A percentile compares a stretch with the other conserved stretches of the same genome.
phyloP scores from a whole-genome alignment of 1,284 basidiomycete genomes.

The Cutaneotrichosporon curvatum region DNA sequence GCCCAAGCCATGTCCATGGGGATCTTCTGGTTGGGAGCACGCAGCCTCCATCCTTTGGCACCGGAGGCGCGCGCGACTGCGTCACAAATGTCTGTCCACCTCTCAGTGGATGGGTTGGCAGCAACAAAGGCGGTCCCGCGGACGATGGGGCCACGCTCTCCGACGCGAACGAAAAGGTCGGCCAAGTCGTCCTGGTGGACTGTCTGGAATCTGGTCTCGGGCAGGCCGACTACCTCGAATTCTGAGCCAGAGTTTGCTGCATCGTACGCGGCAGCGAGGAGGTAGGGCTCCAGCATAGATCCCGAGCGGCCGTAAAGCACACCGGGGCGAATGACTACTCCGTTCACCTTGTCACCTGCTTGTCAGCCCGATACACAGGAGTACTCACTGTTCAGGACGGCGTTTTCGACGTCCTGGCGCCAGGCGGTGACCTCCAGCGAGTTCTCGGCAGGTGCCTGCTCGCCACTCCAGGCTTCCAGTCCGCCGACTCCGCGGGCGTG shows the following conservation, averaged over 20 bases:
- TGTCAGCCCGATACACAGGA: not conserved
- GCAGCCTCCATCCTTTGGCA: constrained; percentile 23
- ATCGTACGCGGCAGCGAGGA: constrained; percentile 38
- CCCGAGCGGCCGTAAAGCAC: constrained; percentile 32
- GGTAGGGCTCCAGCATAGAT: constrained; percentile 46
- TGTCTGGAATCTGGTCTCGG: constrained; percentile 48
- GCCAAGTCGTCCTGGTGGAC: constrained; percentile 54
- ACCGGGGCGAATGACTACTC: constrained; percentile 30
- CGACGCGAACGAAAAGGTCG: constrained; percentile 49
- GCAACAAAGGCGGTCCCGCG: constrained; percentile 51
- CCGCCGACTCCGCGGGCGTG: constrained; percentile 41
- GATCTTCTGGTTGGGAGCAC: constrained; percentile 15
- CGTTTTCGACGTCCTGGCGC: constrained; percentile 30
- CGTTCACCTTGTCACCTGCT: constrained; percentile 31
- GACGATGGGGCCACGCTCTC: constrained; percentile 47
- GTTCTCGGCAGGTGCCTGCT: constrained; percentile 19
- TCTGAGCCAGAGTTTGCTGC: constrained; percentile 45
- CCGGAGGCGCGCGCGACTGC: constrained; percentile 49
- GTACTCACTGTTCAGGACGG: constrained; percentile 29
- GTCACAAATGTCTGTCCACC: constrained; percentile 49
- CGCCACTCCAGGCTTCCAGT: constrained; percentile 33
- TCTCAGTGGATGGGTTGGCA: constrained; percentile 50
- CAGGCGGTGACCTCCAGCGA: constrained; percentile 17
- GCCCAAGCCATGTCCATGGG: constrained; percentile 39
- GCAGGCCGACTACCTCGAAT: constrained; percentile 41